phyloP scores from a whole-genome alignment of 345 rosid species.

The Mangifera indica region DNA sequence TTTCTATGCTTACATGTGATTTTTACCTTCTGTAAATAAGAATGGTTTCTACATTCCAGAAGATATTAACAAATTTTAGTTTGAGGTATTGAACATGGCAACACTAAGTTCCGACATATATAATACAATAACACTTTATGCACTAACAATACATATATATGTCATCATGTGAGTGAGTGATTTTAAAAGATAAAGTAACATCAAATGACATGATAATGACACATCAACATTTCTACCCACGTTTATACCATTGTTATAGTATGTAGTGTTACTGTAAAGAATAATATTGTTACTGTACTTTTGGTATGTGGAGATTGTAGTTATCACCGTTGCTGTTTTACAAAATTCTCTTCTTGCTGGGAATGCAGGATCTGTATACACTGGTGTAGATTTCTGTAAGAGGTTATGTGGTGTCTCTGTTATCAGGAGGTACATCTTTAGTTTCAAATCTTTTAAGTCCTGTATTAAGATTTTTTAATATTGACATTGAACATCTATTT shows the following conservation, averaged over 20 bases:
- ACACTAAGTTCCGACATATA: background rate
- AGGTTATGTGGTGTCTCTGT: constrained; percentile 96
- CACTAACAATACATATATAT: too few species aligned
- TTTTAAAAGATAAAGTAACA: too few species aligned
- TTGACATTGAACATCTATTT: background rate
- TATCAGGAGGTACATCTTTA: constrained; percentile 74
- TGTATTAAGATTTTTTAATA: background rate
- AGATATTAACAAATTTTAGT: background rate
- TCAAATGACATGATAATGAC: too few species aligned
- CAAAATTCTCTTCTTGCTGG: constrained; percentile 5
- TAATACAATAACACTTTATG: too few species aligned
- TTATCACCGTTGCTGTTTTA: background rate
- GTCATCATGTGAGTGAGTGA: too few species aligned
- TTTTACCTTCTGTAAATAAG: background rate
- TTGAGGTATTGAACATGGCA: background rate
- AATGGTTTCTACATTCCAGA: background rate
- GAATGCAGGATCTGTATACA: constrained; percentile 84
- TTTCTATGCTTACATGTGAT: background rate
- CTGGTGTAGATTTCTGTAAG: constrained; percentile 98
- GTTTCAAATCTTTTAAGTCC: constrained; percentile 18
- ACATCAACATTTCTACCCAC: too few species aligned
- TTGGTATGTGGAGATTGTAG: background rate
- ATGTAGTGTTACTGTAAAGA: background rate
- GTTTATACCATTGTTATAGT: too few species aligned
- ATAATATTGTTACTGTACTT: background rate